Base-by-base conservation (phyloP, 1,139 yeast genomes). In the Sugiyamaella xylanicola region DNA sequence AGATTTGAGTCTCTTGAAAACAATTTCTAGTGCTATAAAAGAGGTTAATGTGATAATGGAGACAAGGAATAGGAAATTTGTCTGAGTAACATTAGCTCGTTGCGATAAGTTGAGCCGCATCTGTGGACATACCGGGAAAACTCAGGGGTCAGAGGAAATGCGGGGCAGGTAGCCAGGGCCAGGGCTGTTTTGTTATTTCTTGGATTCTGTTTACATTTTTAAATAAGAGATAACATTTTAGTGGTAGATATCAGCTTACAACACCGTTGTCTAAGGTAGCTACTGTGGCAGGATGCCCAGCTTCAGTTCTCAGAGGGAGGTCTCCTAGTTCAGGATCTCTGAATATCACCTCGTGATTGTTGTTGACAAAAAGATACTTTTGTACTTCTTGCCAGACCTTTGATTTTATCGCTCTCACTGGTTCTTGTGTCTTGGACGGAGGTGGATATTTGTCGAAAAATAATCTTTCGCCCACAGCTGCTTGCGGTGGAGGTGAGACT, bases 401-500 rank as follows among this genome's bases (percentile, higher is more conserved):
- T n/a, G 61, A 50, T 43, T 60, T 62, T 42, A 60, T 42, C 8
- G 54, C 2, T 36, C 20, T 51, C 8, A 35, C 4, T 13, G 25
- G 37, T 16, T 5, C 29, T 25, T 25, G 29, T 25, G 5, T 5
- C 5, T 9, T 25, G 5, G 5, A 9, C 9, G 21, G 13, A 4
- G 29, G 19, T 20, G 20, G 4, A 19, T 20, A 21, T 1, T 62
- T 63, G 43, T 63, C 61, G 53, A 73, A 72, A 8, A 43, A 48
- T 39, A 73, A 55, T 3, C 50, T 43, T 1, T 69, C 70, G 2
- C 76, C 75, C 5, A 64, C 36, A 1, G 37, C 21, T 2, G 74
- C 64, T 4, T 56, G 58, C 1, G 1, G 15, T 1, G 81, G 80
- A 0, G 81, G 79, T 3, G 56, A 59, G 3, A 78, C 73, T n/a